A percentile compares a stretch with the other conserved stretches of the same genome.
Conservation (phyloP, 805 yeast genomes). For the Clavispora asparagi region DNA sequence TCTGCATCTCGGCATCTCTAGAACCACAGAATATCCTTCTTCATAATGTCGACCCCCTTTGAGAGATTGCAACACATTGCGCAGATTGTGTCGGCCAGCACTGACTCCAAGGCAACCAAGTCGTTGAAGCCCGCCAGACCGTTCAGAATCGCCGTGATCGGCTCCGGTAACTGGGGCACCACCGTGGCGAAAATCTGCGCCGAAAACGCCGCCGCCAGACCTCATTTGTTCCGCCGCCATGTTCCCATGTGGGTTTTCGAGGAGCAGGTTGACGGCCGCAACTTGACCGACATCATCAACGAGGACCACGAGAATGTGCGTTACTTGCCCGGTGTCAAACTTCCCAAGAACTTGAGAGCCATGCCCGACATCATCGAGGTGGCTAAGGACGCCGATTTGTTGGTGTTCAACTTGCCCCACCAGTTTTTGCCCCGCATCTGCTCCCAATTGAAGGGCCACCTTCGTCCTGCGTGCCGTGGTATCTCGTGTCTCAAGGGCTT, state of each 20-base stretch:
- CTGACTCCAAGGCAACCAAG: slow-evolving; percentile 3
- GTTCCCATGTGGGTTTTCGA: slow-evolving; percentile 98
- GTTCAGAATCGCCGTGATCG: slow-evolving; percentile 48
- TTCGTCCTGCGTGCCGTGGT: slow-evolving; percentile 70
- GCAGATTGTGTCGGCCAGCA: slow-evolving; percentile 12
- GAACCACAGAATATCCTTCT: not conserved
- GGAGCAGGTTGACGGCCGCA: slow-evolving; percentile 72
- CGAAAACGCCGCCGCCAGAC: slow-evolving; percentile 73
- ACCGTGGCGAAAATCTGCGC: slow-evolving; percentile 94
- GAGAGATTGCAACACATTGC: slow-evolving; percentile 17
- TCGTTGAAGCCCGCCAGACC: slow-evolving; percentile 16
- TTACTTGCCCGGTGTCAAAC: slow-evolving; percentile 81
- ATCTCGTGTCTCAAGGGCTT: slow-evolving; percentile 95
- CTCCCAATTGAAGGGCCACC: slow-evolving; percentile 69
- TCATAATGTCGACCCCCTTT: slow-evolving; percentile 1
- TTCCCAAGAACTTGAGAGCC: slow-evolving; percentile 85
- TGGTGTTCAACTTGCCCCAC: slow-evolving; percentile 95
- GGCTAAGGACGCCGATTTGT: slow-evolving; percentile 74
- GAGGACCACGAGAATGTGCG: slow-evolving; percentile 88
- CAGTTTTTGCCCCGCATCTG: slow-evolving; percentile 83
- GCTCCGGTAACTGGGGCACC: slow-evolving; percentile 98
- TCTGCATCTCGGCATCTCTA: not conserved
- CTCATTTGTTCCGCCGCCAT: slow-evolving; percentile 61
- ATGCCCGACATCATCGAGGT: slow-evolving; percentile 77
- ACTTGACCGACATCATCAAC: slow-evolving; percentile 88